A percentile compares a stretch with the other conserved stretches of the same genome.
These are phyloP conservation scores for Fusarium cyanostomum DNA, from an alignment of 2,329 filamentous ascomycete species.

Conservation along the genomic window DNA sequence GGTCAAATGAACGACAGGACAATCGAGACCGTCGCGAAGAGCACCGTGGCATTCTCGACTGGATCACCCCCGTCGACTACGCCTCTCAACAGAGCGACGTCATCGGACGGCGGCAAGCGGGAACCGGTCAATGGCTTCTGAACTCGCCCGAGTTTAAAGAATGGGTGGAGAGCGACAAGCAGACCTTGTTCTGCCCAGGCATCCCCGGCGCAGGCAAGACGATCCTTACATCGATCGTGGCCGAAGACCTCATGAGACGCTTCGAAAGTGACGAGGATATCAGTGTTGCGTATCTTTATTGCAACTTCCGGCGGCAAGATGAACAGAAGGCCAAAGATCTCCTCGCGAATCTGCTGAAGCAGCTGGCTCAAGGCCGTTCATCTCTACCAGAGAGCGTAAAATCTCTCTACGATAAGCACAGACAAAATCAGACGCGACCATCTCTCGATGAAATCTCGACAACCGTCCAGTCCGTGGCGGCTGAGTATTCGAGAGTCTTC, in stretches of 20 bases:
- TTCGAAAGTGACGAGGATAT: fast-evolving
- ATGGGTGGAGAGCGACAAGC: background rate
- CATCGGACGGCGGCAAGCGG: too few species aligned
- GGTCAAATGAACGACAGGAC: too few species aligned
- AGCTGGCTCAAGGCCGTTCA: background rate
- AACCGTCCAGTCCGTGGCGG: background rate
- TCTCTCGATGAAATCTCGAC: background rate
- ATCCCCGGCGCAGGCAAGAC: background rate
- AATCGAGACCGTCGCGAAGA: too few species aligned
- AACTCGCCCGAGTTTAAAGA: background rate
- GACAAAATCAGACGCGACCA: background rate
- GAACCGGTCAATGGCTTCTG: background rate
- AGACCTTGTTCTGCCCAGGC: background rate
- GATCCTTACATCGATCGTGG: background rate
- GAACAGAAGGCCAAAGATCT: too few species aligned
- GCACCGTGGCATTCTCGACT: too few species aligned
- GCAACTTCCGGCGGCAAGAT: background rate
- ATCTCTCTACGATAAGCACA: background rate
- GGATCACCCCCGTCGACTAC: too few species aligned
- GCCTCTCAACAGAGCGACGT: too few species aligned
- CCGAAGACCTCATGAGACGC: background rate
- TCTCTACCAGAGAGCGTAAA: background rate
- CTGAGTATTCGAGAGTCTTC: background rate
- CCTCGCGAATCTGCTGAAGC: background rate
- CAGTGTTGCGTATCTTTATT: background rate